Conservation (phyloP, 2,329 filamentous ascomycete species). For the Ophiostoma fasciatum region DNA sequence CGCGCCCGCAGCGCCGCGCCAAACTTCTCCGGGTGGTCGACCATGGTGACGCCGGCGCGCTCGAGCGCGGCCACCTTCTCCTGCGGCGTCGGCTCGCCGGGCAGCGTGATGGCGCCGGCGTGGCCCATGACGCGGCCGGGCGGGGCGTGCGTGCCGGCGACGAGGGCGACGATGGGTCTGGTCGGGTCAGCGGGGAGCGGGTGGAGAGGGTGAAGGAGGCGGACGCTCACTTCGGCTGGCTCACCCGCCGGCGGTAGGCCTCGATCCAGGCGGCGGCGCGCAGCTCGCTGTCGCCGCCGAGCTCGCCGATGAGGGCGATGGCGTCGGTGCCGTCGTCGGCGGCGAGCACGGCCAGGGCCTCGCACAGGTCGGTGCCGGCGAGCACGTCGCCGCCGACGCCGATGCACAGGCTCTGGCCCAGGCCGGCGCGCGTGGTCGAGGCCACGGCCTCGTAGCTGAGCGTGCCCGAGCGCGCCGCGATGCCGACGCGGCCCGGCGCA, state of each 20-base stretch:
- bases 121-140: constrained; percentile 61
- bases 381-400: constrained; percentile 66
- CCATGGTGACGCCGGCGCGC: constrained; percentile 51
- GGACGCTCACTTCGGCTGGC: constrained; percentile 54
- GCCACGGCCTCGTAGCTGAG: constrained; percentile 69
- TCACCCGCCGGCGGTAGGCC: constrained; percentile 41
- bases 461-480: constrained; percentile 69
- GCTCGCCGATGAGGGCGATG: constrained; percentile 58
- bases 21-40: constrained; percentile 64
- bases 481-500: constrained; percentile 54
- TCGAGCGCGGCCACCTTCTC: constrained; percentile 55
- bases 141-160: constrained; percentile 52
- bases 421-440: constrained; percentile 54
- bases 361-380: constrained; percentile 60
- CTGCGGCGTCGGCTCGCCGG: constrained; percentile 48
- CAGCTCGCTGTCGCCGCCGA: constrained; percentile 54
- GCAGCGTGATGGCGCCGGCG: constrained; percentile 56
- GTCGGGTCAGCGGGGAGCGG: too few species aligned
- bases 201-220: too few species aligned
- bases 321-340: constrained; percentile 53
- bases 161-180: constrained; percentile 57
- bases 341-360: constrained; percentile 52
- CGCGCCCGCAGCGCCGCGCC: constrained; percentile 51
- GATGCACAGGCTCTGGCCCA: constrained; percentile 64
- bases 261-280: constrained; percentile 61